Conservation (phyloP, 2,329 filamentous ascomycete species). For the Cyclaneusma minus region DNA sequence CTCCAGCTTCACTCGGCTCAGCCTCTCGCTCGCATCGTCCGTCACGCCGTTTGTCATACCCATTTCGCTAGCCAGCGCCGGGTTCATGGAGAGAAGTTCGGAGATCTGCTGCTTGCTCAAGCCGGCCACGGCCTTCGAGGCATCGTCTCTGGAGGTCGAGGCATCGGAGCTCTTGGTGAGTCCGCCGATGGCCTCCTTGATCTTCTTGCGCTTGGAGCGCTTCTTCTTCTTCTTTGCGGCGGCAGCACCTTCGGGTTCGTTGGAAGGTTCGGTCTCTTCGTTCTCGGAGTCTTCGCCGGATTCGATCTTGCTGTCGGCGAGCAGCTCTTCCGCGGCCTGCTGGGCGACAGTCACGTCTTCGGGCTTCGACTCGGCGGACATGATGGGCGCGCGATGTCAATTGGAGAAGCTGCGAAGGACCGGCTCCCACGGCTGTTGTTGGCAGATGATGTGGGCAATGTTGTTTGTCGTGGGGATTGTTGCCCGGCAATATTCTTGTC, state of each 20-base stretch:
- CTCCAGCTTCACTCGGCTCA: constrained; percentile 49
- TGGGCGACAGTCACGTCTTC: constrained; percentile 1
- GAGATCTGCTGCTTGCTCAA: constrained; percentile 41
- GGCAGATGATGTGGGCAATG: neutral
- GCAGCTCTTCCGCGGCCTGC: constrained; percentile 1
- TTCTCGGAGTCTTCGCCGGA: constrained; percentile 30
- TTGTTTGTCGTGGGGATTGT: too few relatives aligned
- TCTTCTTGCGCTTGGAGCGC: constrained; percentile 49
- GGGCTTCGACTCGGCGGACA: constrained; percentile 3
- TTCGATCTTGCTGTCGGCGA: constrained; percentile 25
- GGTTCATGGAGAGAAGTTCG: constrained; percentile 57
- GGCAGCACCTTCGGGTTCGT: constrained; percentile 15
- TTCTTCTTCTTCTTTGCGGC: constrained; percentile 39
- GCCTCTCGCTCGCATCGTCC: constrained; percentile 29
- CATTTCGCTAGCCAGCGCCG: constrained; percentile 49
- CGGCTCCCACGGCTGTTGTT: neutral
- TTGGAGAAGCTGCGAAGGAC: constrained; percentile 2
- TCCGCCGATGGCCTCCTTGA: constrained; percentile 25
- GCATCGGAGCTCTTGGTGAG: constrained; percentile 15
- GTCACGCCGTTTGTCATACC: constrained; percentile 21
- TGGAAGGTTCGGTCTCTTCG: constrained; percentile 12
- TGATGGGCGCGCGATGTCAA: neutral
- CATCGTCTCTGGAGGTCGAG: constrained; percentile 30
- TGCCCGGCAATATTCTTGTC: too few relatives aligned
- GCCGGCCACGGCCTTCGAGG: constrained; percentile 23